phyloP scores from a whole-genome alignment of 208 protist species.

The Lotmaria passim region DNA sequence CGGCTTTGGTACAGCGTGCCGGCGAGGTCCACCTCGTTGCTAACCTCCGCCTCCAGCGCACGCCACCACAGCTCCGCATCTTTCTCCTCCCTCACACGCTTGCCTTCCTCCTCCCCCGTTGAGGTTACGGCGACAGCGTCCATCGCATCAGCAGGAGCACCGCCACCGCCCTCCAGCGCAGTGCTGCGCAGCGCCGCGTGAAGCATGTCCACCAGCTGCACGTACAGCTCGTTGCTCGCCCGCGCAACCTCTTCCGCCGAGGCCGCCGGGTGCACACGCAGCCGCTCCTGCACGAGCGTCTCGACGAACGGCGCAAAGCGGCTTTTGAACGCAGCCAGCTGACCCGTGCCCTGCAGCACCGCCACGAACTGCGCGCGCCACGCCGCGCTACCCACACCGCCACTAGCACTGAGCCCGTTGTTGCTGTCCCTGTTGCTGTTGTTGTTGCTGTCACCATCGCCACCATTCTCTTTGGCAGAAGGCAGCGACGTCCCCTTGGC shows the following conservation, averaged over 20 bases:
- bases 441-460: background rate
- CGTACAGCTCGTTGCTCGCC: constrained; percentile 90
- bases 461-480: constrained; percentile 1
- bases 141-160: background rate
- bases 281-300: constrained; percentile 69
- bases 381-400: constrained; percentile 15
- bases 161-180: background rate
- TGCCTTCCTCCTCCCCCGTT: background rate
- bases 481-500: background rate
- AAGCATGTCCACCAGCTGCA: constrained; percentile 86
- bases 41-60: constrained; percentile 84
- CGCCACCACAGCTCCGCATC: constrained; percentile 56
- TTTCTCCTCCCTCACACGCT: too few species aligned
- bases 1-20: constrained; percentile 82
- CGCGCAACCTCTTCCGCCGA: constrained; percentile 44
- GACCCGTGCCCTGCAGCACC: constrained; percentile 74
- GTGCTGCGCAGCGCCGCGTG: constrained; percentile 67
- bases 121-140: background rate
- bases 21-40: constrained; percentile 61
- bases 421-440: background rate
- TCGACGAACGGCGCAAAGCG: constrained; percentile 74
- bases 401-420: background rate
- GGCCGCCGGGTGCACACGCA: constrained; percentile 23
- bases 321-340: constrained; percentile 75
- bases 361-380: constrained; percentile 55